These are phyloP conservation scores for Lactarius indigo DNA, from an alignment of 768 basidiomycete species.

Conservation along the genomic window DNA sequence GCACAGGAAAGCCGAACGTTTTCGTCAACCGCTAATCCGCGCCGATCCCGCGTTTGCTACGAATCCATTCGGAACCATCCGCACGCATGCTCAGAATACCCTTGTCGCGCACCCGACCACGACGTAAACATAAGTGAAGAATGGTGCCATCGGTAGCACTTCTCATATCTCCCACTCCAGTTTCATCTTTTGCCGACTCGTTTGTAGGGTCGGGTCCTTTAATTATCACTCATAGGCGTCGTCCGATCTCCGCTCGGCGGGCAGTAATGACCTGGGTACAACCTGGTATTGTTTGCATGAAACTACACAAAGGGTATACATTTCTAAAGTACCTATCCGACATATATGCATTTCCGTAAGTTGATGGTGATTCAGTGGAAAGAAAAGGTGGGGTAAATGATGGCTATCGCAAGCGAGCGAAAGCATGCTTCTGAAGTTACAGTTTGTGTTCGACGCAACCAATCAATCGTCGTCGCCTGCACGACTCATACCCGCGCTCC, in stretches of 20 bases:
- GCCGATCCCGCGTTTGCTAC: conserved; percentile 59
- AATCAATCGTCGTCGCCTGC: conserved; percentile 42
- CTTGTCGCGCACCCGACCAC: conserved; percentile 48
- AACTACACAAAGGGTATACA: conserved; percentile 22
- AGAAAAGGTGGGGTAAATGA: conserved; percentile 23
- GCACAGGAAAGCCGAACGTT: conserved; percentile 58
- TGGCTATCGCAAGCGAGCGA: neutral
- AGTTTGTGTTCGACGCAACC: conserved; percentile 9
- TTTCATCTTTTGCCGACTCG: conserved; percentile 3
- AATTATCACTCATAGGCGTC: neutral
- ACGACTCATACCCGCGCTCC: conserved; percentile 81
- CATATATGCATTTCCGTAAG: conserved; percentile 17
- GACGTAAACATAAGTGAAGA: neutral
- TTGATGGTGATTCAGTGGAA: conserved; percentile 7
- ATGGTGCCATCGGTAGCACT: neutral
- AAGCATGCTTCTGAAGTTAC: neutral
- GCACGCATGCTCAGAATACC: conserved; percentile 77
- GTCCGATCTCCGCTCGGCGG: neutral
- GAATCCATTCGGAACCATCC: conserved; percentile 76
- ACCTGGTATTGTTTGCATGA: conserved; percentile 7
- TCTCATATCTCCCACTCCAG: neutral
- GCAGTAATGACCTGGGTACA: conserved; percentile 1
- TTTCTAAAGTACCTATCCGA: conserved; percentile 17
- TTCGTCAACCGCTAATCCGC: conserved; percentile 67
- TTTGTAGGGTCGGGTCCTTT: neutral